Conservation (phyloP, 768 basidiomycete genomes). For the Suillus subalutaceus region DNA sequence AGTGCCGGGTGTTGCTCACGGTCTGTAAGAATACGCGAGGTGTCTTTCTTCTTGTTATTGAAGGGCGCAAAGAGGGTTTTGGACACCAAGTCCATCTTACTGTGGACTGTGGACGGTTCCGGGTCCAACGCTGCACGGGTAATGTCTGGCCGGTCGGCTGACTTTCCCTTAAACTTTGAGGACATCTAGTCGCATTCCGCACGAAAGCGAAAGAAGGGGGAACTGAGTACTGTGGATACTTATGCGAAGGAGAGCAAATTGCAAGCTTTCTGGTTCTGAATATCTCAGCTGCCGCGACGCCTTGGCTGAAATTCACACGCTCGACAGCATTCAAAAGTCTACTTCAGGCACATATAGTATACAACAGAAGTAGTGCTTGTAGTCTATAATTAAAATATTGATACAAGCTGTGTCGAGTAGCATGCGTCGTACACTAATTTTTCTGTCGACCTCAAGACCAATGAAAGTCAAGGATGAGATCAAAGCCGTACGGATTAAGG, state of each 20-base stretch:
- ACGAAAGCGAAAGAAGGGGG: conserved; percentile 11
- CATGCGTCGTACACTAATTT: neutral
- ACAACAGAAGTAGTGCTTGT: conserved; percentile 1
- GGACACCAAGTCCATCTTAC: conserved; percentile 64
- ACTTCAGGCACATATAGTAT: neutral
- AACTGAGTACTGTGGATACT: neutral
- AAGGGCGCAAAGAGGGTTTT: conserved; percentile 76
- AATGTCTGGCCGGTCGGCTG: conserved; percentile 38
- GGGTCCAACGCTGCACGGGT: conserved; percentile 43
- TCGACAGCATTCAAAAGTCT: neutral
- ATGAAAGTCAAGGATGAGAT: conserved; percentile 72
- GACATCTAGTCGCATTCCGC: conserved; percentile 25
- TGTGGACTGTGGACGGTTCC: conserved; percentile 37
- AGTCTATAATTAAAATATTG: conserved; percentile 7
- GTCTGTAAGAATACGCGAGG: conserved; percentile 73
- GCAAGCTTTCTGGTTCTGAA: conserved; percentile 6
- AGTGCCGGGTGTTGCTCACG: conserved; percentile 46
- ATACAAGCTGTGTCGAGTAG: neutral
- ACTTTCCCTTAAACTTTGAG: conserved; percentile 19
- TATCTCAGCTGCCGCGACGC: neutral
- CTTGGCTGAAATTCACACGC: neutral
- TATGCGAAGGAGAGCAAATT: conserved; percentile 1
- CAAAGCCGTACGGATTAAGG: conserved; percentile 71
- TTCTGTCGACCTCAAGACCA: conserved; percentile 45
- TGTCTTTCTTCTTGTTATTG: conserved; percentile 57